These are phyloP conservation scores for Xylaria sp. DNA, from an alignment of 2,329 filamentous ascomycete species.

Conservation along the genomic window DNA sequence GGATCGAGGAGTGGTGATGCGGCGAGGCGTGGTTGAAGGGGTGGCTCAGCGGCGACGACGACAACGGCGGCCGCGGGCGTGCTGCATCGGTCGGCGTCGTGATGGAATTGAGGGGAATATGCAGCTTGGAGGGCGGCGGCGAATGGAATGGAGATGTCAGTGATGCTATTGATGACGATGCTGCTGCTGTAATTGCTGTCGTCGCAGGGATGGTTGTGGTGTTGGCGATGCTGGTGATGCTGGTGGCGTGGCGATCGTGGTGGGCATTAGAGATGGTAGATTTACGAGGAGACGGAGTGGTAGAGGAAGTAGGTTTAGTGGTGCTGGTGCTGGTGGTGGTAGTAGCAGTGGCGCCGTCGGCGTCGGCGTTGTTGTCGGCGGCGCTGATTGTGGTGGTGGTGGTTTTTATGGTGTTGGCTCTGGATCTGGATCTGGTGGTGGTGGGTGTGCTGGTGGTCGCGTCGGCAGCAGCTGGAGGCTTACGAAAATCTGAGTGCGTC, in stretches of 20 bases:
- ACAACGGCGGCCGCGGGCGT: slow-evolving; percentile 46
- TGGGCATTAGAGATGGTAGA: not conserved
- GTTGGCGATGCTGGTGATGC: slow-evolving; percentile 30
- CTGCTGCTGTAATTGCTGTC: slow-evolving; percentile 23
- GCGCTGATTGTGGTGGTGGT: not conserved
- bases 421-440: slow-evolving; percentile 32
- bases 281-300: slow-evolving; percentile 34
- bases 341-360: slow-evolving; percentile 36
- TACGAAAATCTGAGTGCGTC: slow-evolving; percentile 50
- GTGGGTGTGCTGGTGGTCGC: slow-evolving; percentile 34
- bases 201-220: slow-evolving; percentile 27
- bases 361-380: slow-evolving; percentile 8
- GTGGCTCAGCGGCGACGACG: slow-evolving; percentile 45
- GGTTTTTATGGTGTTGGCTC: slow-evolving; percentile 43
- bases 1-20: slow-evolving; percentile 36
- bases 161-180: slow-evolving; percentile 35
- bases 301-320: slow-evolving; percentile 5
- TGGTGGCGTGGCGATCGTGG: not conserved
- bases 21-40: slow-evolving; percentile 48
- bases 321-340: slow-evolving; percentile 25
- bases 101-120: slow-evolving; percentile 44
- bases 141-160: slow-evolving; percentile 41
- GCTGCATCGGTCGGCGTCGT: slow-evolving; percentile 42
- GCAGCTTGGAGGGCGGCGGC: slow-evolving; percentile 39
- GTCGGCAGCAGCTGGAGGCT: slow-evolving; percentile 48